Percentiles rank a stretch among this genome's conserved stretches.
phyloP scores from a whole-genome alignment of 2,329 filamentous ascomycete species.

The Aureobasidium sp. region DNA sequence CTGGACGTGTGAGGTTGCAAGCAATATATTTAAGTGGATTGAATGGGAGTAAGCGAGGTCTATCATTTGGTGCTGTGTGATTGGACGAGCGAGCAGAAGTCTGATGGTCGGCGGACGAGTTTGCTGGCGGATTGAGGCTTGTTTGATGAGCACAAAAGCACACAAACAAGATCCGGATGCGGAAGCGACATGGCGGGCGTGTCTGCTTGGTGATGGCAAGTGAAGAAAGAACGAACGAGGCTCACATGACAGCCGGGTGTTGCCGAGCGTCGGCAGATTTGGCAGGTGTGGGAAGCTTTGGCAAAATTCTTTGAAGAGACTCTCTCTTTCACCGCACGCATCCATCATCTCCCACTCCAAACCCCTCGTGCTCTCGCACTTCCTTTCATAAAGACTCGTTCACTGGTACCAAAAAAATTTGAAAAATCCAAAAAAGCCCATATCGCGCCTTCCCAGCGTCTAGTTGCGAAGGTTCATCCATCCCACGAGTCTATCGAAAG shows the following conservation, averaged over 20 bases:
- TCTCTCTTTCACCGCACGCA: constrained; percentile 16
- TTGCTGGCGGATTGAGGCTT: not conserved
- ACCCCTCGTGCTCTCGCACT: constrained; percentile 16
- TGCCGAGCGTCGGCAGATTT: not conserved
- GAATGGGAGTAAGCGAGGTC: not conserved
- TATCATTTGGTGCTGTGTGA: not conserved
- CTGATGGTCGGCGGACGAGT: not conserved
- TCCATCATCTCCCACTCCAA: constrained; percentile 21
- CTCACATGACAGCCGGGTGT: constrained; percentile 15
- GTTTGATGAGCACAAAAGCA: not conserved
- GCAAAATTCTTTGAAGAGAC: constrained; percentile 8
- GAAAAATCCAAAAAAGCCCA: constrained; percentile 31
- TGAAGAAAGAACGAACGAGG: constrained; percentile 2
- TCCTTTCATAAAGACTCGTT: constrained; percentile 29
- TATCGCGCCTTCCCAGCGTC: constrained; percentile 23
- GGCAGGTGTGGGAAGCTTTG: constrained; percentile 1
- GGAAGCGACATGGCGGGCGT: not conserved
- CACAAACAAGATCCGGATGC: constrained; percentile 3
- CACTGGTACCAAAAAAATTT: constrained; percentile 33
- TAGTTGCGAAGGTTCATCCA: constrained; percentile 15
- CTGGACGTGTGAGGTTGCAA: constrained; percentile 21
- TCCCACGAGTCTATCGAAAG: constrained; percentile 15
- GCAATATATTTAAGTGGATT: not conserved
- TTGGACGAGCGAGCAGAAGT: not conserved
- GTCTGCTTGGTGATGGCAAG: not conserved